Evolutionary conservation across 495 filamentous ascomycete species (phyloP).

Genomic region (Hypomontagnella monticulosa): DNA sequence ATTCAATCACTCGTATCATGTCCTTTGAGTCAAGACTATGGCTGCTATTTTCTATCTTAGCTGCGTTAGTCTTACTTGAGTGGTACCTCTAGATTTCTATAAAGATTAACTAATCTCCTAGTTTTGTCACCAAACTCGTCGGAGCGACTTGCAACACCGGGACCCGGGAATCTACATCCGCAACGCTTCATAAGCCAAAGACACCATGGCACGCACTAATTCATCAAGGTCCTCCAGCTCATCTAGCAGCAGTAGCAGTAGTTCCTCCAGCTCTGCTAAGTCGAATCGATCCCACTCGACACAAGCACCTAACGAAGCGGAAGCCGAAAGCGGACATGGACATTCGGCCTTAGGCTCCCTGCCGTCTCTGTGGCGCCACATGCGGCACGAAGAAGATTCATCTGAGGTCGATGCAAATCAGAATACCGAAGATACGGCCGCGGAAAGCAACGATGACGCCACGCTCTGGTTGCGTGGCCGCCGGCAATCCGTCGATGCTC

Average conservation of each 20-base stretch:
- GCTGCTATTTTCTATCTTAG: no score
- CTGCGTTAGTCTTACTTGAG: no score
- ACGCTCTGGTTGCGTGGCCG: background rate
- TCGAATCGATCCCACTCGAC: background rate
- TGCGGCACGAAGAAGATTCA: constrained; percentile 1
- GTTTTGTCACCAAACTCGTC: no score
- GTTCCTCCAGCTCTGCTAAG: background rate
- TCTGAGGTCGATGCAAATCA: no score
- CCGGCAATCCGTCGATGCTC: background rate
- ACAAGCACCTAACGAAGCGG: background rate
- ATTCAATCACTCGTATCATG: no score
- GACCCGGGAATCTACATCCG: no score
- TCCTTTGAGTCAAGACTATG: no score
- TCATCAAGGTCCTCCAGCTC: constrained; percentile 18
- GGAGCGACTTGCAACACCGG: no score
- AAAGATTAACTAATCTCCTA: no score
- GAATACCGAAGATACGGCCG: background rate
- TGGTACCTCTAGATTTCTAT: no score
- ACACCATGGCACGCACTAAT: constrained; percentile 7
- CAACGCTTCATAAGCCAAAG: no score
- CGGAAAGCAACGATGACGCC: background rate
- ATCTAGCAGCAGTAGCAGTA: constrained; percentile 17
- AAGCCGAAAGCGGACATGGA: background rate
- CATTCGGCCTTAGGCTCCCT: background rate
- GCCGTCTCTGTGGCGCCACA: constrained; percentile 1